Percentiles rank a stretch among this genome's conserved stretches.
These are phyloP conservation scores for Flaveria robusta DNA, from an alignment of 129 eudicot species.

Conservation along the genomic window DNA sequence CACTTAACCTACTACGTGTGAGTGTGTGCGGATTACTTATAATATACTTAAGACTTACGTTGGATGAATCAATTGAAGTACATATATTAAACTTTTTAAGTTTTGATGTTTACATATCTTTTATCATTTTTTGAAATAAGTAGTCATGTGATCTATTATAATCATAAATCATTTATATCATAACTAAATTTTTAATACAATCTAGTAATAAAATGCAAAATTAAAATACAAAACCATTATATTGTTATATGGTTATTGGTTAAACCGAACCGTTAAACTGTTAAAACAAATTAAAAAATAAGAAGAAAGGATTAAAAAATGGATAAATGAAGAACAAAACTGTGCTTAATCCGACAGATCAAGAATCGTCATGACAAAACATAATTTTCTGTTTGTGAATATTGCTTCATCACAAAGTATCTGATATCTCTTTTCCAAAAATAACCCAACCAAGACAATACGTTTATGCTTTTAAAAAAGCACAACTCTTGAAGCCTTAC, in stretches of 20 bases:
- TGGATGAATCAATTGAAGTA: not conserved
- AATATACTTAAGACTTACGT: not conserved
- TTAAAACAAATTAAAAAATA: not conserved
- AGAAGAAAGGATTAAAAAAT: not conserved
- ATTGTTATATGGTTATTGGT: no score
- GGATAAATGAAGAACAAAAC: not conserved
- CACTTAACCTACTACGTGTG: conserved; percentile 9
- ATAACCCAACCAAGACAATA: not conserved
- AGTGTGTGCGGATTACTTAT: not conserved
- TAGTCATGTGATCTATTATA: no score
- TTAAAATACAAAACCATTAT: no score
- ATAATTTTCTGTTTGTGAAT: not conserved
- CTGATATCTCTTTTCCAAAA: conserved; percentile 1
- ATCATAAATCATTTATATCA: no score
- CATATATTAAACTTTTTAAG: not conserved
- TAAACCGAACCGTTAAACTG: no score
- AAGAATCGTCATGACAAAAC: not conserved
- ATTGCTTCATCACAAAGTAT: conserved; percentile 13
- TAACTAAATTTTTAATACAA: no score
- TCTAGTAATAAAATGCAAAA: no score
- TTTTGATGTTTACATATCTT: not conserved
- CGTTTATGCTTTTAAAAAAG: not conserved
- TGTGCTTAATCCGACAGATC: not conserved
- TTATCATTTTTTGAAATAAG: no score
- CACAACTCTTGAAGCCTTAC: conserved; percentile 8